Conservation (phyloP, 768 basidiomycete species). For the Suillus bovinus region DNA sequence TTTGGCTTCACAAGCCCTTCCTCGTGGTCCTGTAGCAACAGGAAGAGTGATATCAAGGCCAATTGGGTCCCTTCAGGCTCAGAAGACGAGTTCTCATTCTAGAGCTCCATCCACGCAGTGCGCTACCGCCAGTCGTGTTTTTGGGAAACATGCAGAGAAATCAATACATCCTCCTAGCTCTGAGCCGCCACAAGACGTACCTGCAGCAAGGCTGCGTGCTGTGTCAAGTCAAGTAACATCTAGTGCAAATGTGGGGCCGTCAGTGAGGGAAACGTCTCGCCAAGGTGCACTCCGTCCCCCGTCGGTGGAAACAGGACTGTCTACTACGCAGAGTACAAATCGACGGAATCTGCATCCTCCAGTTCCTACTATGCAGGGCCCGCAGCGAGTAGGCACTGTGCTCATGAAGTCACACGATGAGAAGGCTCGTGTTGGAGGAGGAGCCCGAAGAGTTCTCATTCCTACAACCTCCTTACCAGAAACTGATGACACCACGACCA, state of each 20-base stretch:
- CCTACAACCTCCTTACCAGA: slow-evolving; percentile 14
- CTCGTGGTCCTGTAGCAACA: neutral
- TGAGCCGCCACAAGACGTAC: neutral
- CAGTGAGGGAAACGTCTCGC: neutral
- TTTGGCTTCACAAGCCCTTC: neutral
- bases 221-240: neutral
- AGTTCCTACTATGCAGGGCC: slow-evolving; percentile 8
- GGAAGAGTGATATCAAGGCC: neutral
- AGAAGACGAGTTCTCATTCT: slow-evolving; percentile 3
- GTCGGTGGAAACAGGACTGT: neutral
- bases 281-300: slow-evolving; percentile 3
- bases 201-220: neutral
- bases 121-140: neutral
- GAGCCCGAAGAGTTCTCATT: slow-evolving; percentile 35
- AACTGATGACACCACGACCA: too few relatives aligned
- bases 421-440: slow-evolving; percentile 15
- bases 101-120: neutral
- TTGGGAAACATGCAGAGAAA: neutral
- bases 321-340: neutral
- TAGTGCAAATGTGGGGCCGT: neutral
- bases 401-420: slow-evolving; percentile 2
- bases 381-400: slow-evolving; percentile 4
- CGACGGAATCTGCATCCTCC: neutral
- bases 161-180: neutral
- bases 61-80: neutral